phyloP scores from a whole-genome alignment of 2,329 filamentous ascomycete genomes.

The Ophiostoma fasciatum region DNA sequence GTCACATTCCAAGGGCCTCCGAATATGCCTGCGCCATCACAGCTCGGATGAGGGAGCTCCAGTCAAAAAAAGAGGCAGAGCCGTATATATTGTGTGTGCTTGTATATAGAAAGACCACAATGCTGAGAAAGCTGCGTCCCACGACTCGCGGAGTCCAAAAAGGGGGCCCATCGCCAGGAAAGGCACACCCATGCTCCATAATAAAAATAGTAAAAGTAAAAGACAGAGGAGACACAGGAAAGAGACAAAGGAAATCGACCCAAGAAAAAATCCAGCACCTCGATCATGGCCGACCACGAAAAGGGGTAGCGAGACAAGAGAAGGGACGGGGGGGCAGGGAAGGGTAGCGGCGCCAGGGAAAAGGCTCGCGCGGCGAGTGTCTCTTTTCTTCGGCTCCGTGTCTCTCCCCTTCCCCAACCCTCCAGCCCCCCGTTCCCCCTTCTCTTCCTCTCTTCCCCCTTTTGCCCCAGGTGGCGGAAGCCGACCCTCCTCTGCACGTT shows the following conservation, averaged over 20 bases:
- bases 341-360: too few species aligned
- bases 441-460: neutral
- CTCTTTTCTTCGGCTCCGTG: neutral
- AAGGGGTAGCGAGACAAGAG: neutral
- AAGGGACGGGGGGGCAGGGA: neutral
- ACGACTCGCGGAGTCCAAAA: neutral
- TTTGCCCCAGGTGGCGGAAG: neutral
- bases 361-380: slow-evolving; percentile 7
- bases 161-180: slow-evolving; percentile 1
- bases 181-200: too few species aligned
- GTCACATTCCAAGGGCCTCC: too few species aligned
- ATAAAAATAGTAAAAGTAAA: too few species aligned
- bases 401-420: too few species aligned
- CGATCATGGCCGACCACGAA: slow-evolving; percentile 1
- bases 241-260: slow-evolving; percentile 2
- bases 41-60: too few species aligned
- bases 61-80: too few species aligned
- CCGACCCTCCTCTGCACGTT: neutral
- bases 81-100: too few species aligned
- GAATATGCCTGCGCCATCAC: too few species aligned
- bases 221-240: slow-evolving; percentile 7
- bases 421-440: too few species aligned
- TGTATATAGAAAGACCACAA: too few species aligned
- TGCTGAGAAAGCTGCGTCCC: neutral
- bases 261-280: slow-evolving; percentile 9